Percentiles rank a stretch among this genome's conserved stretches.
These are phyloP conservation scores for Stachybotrys chartarum DNA, from an alignment of 2,329 filamentous ascomycete species.

Conservation along the genomic window DNA sequence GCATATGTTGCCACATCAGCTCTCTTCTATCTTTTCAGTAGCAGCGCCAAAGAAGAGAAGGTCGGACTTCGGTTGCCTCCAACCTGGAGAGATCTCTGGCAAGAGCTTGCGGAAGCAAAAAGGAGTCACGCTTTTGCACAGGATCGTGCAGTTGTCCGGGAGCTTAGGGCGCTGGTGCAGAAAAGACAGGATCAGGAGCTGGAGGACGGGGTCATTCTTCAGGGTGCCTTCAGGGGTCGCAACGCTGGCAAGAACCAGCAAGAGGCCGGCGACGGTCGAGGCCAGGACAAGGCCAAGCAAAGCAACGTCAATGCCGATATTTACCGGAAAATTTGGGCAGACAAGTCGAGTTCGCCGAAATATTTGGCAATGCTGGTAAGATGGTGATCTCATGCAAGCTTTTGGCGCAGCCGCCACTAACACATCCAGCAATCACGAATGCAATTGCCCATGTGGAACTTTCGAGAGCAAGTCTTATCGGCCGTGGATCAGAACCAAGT, in stretches of 20 bases:
- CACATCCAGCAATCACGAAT: constrained; percentile 50
- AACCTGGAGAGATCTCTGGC: constrained; percentile 80
- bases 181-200: constrained; percentile 61
- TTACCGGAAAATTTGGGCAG: constrained; percentile 51
- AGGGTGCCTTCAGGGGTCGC: constrained; percentile 66
- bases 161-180: constrained; percentile 63
- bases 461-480: constrained; percentile 68
- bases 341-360: constrained; percentile 47
- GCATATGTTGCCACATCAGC: constrained; percentile 75
- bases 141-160: constrained; percentile 63
- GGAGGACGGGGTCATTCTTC: constrained; percentile 68
- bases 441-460: constrained; percentile 85
- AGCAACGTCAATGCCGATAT: constrained; percentile 35
- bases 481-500: constrained; percentile 76
- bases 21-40: constrained; percentile 72
- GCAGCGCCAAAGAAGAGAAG: constrained; percentile 80
- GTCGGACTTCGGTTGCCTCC: constrained; percentile 70
- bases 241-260: constrained; percentile 36
- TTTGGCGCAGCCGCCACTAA: constrained; percentile 4
- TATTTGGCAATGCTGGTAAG: constrained; percentile 74
- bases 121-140: constrained; percentile 62
- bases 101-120: constrained; percentile 64
- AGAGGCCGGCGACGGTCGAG: constrained; percentile 41
- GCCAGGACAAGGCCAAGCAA: constrained; percentile 34
- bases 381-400: constrained; percentile 1